phyloP scores from a whole-genome alignment of 257 asterid species.

The Solanum chmielewskii region DNA sequence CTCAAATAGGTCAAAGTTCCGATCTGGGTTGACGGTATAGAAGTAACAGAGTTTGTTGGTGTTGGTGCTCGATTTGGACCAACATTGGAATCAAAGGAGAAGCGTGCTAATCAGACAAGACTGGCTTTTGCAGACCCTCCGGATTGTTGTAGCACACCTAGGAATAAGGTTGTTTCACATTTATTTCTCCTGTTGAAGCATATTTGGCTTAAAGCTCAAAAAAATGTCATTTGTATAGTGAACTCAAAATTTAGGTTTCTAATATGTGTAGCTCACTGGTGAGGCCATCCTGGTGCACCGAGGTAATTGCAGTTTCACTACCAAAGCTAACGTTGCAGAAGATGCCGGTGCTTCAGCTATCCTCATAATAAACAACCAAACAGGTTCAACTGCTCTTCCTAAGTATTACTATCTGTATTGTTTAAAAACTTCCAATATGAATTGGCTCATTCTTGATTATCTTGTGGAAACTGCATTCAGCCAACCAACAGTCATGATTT shows the following conservation, averaged over 20 bases:
- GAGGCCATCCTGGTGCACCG: conserved; percentile 86
- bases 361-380: conserved; percentile 67
- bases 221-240: neutral
- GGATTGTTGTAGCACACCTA: conserved; percentile 73
- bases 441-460: neutral
- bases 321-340: conserved; percentile 77
- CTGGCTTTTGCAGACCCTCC: conserved; percentile 88
- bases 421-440: neutral
- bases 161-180: conserved; percentile 45
- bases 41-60: conserved; percentile 81
- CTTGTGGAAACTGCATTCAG: neutral
- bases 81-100: conserved; percentile 88
- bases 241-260: neutral
- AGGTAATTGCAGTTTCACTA: conserved; percentile 80
- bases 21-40: conserved; percentile 64
- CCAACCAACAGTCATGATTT: neutral
- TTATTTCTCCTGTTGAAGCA: neutral
- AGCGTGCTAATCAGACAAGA: conserved; percentile 76
- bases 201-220: neutral
- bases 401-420: neutral
- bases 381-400: conserved; percentile 28
- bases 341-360: conserved; percentile 87
- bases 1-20: conserved; percentile 78
- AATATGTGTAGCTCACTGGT: conserved; percentile 47
- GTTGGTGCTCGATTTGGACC: conserved; percentile 95